A percentile compares a stretch with the other conserved stretches of the same genome.
Evolutionary conservation across 2,329 filamentous ascomycete genomes (phyloP).

Genomic region (Colletotrichum phormii): DNA sequence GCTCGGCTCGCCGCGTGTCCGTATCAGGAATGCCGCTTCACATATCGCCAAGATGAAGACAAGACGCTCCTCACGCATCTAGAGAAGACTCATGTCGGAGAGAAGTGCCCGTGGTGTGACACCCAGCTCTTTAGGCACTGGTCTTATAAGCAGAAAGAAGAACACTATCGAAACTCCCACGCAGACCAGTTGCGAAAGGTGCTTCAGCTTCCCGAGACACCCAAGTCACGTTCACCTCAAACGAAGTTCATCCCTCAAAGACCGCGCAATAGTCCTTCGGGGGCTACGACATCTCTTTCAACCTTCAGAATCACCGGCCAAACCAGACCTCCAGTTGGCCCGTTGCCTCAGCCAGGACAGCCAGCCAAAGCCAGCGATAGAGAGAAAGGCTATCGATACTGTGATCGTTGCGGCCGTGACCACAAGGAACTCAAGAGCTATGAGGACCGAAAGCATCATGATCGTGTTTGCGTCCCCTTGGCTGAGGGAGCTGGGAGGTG

Average conservation of each 20-base stretch:
- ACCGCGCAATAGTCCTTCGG: not conserved
- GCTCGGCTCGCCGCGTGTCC: constrained; percentile 52
- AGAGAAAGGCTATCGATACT: constrained; percentile 39
- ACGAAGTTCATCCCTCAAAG: not conserved
- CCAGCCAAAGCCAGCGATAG: constrained; percentile 28
- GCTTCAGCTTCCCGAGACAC: not conserved
- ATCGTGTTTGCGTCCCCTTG: constrained; percentile 38
- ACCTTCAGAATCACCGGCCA: constrained; percentile 19
- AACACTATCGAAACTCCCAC: constrained; percentile 48
- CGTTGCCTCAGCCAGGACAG: constrained; percentile 16
- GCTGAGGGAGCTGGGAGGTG: constrained; percentile 30
- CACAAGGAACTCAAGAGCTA: constrained; percentile 32
- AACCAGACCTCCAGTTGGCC: constrained; percentile 10
- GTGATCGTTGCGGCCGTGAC: constrained; percentile 41
- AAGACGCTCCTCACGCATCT: constrained; percentile 51
- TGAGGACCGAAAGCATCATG: constrained; percentile 39
- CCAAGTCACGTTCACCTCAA: not conserved
- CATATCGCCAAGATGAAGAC: constrained; percentile 45
- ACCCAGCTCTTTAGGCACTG: constrained; percentile 46
- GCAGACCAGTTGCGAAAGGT: constrained; percentile 35
- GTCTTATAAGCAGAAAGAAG: constrained; percentile 39
- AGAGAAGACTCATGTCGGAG: constrained; percentile 45
- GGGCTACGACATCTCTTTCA: not conserved
- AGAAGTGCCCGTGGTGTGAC: constrained; percentile 51
- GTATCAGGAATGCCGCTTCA: constrained; percentile 50